A percentile compares a stretch with the other conserved stretches of the same genome.
Conservation (phyloP, 1,284 basidiomycete genomes). For the Trametes sp. region DNA sequence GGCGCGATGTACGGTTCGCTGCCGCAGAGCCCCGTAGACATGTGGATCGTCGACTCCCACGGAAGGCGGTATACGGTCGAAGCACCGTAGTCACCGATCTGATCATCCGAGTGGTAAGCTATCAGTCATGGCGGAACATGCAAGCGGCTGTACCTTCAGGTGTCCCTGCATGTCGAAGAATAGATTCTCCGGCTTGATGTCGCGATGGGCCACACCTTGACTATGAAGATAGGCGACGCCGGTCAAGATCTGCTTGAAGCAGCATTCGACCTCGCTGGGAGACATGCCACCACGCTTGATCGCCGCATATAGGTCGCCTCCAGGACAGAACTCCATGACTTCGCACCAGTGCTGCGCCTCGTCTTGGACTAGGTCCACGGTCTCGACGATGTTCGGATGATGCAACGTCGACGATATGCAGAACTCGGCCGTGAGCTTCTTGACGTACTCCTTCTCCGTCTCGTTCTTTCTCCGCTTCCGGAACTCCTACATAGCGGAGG, state of each 20-base stretch:
- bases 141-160: constrained; percentile 74
- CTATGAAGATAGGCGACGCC: constrained; percentile 92
- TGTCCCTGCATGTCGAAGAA: constrained; percentile 94
- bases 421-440: constrained; percentile 99
- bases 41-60: constrained; percentile 97
- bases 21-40: constrained; percentile 96
- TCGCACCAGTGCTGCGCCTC: constrained; percentile 98
- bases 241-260: constrained; percentile 95
- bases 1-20: constrained; percentile 99
- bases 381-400: constrained; percentile 97
- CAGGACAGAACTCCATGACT: constrained; percentile 99
- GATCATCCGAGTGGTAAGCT: constrained; percentile 25
- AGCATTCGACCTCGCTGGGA: constrained; percentile 94
- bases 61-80: constrained; percentile 98
- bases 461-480: constrained; percentile 98
- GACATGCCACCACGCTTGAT: constrained; percentile 99
- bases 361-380: constrained; percentile 98
- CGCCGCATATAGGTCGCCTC: constrained; percentile 95
- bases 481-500: constrained; percentile 75
- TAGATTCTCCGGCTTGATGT: constrained; percentile 98
- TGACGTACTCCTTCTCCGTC: constrained; percentile 99
- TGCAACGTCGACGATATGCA: constrained; percentile 98
- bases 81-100: constrained; percentile 99
- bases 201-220: constrained; percentile 97
- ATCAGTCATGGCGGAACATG: background rate